These are phyloP conservation scores for Tirmania nivea DNA, from an alignment of 495 filamentous ascomycete species.

Conservation along the genomic window DNA sequence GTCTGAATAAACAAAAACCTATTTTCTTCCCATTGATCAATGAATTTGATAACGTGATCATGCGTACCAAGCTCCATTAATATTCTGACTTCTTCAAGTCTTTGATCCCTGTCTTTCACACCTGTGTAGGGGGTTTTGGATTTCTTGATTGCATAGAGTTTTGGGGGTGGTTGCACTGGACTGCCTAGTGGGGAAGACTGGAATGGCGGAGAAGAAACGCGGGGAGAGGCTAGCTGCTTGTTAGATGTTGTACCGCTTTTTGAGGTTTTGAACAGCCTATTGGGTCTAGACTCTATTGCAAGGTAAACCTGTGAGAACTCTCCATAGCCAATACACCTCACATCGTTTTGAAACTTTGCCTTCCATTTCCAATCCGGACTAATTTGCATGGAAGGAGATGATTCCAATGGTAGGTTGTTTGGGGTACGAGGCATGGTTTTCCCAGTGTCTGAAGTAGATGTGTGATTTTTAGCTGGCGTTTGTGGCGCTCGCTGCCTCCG, in stretches of 20 bases:
- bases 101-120: conserved; percentile 47
- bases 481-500: too few species aligned
- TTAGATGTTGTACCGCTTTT: conserved; percentile 12
- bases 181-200: conserved; percentile 21
- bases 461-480: conserved; percentile 1
- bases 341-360: conserved; percentile 40
- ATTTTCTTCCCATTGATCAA: conserved; percentile 68
- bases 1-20: conserved; percentile 76
- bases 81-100: conserved; percentile 58
- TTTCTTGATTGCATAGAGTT: conserved; percentile 83
- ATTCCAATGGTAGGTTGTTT: conserved; percentile 24
- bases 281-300: conserved; percentile 32
- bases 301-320: conserved; percentile 87
- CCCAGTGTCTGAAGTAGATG: too few species aligned
- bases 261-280: conserved; percentile 2
- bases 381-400: conserved; percentile 28
- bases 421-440: conserved; percentile 27
- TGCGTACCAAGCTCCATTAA: conserved; percentile 46
- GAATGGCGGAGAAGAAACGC: conserved; percentile 15
- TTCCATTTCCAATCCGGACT: background rate
- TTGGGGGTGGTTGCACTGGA: conserved; percentile 24
- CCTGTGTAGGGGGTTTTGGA: conserved; percentile 57
- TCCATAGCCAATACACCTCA: conserved; percentile 58
- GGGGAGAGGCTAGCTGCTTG: conserved; percentile 5
- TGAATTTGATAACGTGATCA: conserved; percentile 62